phyloP scores from a whole-genome alignment of 352 stramenopile species.

The Thalassiosira gravida region DNA sequence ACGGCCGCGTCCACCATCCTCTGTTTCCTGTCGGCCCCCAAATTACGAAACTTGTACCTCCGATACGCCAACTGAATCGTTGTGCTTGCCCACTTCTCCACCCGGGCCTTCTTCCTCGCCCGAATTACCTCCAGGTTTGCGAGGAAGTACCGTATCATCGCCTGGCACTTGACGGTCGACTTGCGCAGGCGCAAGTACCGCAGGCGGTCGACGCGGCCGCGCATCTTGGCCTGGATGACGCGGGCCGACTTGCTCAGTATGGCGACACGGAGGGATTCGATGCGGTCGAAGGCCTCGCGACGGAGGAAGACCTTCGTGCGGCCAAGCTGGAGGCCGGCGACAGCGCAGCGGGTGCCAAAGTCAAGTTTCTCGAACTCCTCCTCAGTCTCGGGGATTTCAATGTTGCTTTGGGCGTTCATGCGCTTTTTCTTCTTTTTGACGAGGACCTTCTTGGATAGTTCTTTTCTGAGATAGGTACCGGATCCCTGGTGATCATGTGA shows the following conservation, averaged over 20 bases:
- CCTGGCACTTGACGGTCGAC: conserved; percentile 40
- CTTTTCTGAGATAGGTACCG: conserved; percentile 19
- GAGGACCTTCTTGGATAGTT: conserved; percentile 1
- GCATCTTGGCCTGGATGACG: conserved; percentile 50
- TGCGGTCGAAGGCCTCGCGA: conserved; percentile 85
- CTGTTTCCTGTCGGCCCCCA: conserved; percentile 49
- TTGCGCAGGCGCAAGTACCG: not conserved
- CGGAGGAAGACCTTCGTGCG: conserved; percentile 87
- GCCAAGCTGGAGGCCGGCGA: conserved; percentile 87
- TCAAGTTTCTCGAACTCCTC: conserved; percentile 77
- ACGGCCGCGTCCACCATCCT: conserved; percentile 59
- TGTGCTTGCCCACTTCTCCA: conserved; percentile 51
- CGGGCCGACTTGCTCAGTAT: conserved; percentile 61
- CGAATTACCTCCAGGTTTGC: conserved; percentile 58
- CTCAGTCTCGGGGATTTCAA: conserved; percentile 71
- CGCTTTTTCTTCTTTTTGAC: conserved; percentile 48
- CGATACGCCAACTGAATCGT: conserved; percentile 59
- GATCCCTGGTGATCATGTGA: conserved; percentile 4
- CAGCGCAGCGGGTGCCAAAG: conserved; percentile 79
- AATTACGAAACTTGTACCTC: conserved; percentile 59
- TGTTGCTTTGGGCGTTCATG: conserved; percentile 60
- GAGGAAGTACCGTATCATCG: conserved; percentile 29
- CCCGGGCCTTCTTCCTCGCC: conserved; percentile 32
- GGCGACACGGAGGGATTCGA: conserved; percentile 82
- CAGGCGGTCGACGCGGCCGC: conserved; percentile 15